These are phyloP conservation scores for Syzygium oleosum DNA, from an alignment of 345 rosid species.

Conservation along the genomic window DNA sequence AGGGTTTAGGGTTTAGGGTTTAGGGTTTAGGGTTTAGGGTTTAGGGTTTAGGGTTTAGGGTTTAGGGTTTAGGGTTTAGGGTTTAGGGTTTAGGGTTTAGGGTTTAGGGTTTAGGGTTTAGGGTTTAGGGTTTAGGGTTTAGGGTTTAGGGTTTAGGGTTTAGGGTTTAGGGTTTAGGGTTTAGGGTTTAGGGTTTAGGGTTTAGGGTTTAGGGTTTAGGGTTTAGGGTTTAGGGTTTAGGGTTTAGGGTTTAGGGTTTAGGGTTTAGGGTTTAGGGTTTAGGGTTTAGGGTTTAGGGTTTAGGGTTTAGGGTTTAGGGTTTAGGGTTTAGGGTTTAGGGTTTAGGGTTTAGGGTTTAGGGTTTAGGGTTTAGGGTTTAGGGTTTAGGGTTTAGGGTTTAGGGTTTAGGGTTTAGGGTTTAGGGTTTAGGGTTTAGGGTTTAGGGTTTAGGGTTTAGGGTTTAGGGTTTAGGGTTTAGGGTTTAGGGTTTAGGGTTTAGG, in stretches of 20 bases:
- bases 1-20: conserved; percentile 13
- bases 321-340: no score
- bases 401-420: no score
- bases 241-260: conserved; percentile 6
- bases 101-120: not conserved
- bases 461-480: no score
- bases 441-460: no score
- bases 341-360: no score
- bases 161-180: conserved; percentile 13
- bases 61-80: conserved; percentile 4
- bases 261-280: not conserved
- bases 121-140: conserved; percentile 7
- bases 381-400: no score
- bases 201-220: conserved; percentile 10
- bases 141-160: conserved; percentile 5
- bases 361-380: no score
- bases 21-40: conserved; percentile 11
- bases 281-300: conserved; percentile 9
- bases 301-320: not conserved
- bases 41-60: conserved; percentile 6
- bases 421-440: no score
- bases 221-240: conserved; percentile 9
- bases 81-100: conserved; percentile 6
- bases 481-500: no score
- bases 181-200: conserved; percentile 18